These are phyloP conservation scores for Neurospora hispaniola DNA, from an alignment of 495 filamentous ascomycete genomes.

Conservation along the genomic window DNA sequence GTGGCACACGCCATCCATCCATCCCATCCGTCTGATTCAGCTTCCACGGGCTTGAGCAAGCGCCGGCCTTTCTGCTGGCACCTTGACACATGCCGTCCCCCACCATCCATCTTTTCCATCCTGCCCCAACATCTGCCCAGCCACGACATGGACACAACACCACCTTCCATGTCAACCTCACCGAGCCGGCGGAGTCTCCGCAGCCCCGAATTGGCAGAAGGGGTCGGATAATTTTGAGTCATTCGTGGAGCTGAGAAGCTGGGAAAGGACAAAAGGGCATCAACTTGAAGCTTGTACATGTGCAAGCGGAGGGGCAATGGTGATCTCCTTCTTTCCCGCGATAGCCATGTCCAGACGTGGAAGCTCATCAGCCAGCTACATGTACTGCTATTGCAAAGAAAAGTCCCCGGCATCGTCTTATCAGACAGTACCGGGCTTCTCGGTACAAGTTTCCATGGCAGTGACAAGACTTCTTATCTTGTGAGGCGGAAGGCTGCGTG, in stretches of 20 bases:
- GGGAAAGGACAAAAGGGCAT: background rate
- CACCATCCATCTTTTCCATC: background rate
- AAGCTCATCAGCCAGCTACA: background rate
- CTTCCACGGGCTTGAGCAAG: background rate
- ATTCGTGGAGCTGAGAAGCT: background rate
- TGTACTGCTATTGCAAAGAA: constrained; percentile 1
- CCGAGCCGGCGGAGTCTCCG: background rate
- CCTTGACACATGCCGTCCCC: background rate
- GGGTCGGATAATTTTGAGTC: background rate
- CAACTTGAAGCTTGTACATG: background rate
- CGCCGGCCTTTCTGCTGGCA: background rate
- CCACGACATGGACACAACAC: background rate
- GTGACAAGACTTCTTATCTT: constrained; percentile 4
- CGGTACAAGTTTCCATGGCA: constrained; percentile 4
- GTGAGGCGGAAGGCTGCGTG: background rate
- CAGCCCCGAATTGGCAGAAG: background rate
- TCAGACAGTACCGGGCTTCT: background rate
- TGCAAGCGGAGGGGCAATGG: background rate
- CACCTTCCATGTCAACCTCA: background rate
- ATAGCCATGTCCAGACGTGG: constrained; percentile 6
- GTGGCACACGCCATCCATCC: background rate
- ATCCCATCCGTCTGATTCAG: background rate
- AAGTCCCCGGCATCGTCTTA: background rate
- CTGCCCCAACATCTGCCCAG: background rate
- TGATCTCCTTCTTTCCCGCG: constrained; percentile 5